Conservation (phyloP, 2,329 filamentous ascomycete genomes). For the Neoscytalidium dimidiatum region DNA sequence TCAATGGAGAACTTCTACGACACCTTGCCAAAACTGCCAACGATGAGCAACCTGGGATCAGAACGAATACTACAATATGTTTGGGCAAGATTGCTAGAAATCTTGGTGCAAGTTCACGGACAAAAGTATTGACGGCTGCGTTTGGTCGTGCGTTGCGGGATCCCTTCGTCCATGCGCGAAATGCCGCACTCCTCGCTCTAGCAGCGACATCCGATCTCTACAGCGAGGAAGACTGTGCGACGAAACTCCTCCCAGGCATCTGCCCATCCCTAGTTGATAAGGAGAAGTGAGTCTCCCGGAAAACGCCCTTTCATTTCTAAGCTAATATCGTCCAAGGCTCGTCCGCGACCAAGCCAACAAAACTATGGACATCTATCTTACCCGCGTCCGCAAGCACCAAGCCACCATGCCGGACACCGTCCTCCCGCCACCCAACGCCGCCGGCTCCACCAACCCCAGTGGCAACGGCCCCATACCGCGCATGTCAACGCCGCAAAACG, state of each 20-base stretch:
- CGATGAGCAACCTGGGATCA: slow-evolving; percentile 94
- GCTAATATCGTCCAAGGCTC: slow-evolving; percentile 41
- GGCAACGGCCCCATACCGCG: slow-evolving; percentile 58
- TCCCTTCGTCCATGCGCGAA: slow-evolving; percentile 91
- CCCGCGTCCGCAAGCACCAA: slow-evolving; percentile 77
- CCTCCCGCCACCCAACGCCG: slow-evolving; percentile 61
- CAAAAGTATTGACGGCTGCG: slow-evolving; percentile 90
- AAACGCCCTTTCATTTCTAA: not conserved
- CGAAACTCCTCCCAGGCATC: slow-evolving; percentile 78
- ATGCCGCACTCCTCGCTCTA: slow-evolving; percentile 83
- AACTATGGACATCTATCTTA: slow-evolving; percentile 82
- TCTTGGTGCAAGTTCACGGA: slow-evolving; percentile 70
- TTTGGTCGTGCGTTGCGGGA: slow-evolving; percentile 88
- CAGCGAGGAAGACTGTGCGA: slow-evolving; percentile 84
- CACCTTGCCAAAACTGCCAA: slow-evolving; percentile 95
- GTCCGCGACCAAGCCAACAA: slow-evolving; percentile 90
- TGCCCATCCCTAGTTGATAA: slow-evolving; percentile 89
- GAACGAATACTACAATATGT: slow-evolving; percentile 97
- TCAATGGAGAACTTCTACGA: slow-evolving; percentile 90
- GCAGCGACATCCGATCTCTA: slow-evolving; percentile 85
- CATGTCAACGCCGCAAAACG: slow-evolving; percentile 76
- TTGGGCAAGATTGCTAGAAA: slow-evolving; percentile 94
- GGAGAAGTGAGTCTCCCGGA: slow-evolving; percentile 63
- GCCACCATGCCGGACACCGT: slow-evolving; percentile 77
- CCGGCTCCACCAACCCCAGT: slow-evolving; percentile 48